Evolutionary conservation across 2,329 filamentous ascomycete genomes (phyloP).

Genomic region (Hymenotorrendiella dingleyae): DNA sequence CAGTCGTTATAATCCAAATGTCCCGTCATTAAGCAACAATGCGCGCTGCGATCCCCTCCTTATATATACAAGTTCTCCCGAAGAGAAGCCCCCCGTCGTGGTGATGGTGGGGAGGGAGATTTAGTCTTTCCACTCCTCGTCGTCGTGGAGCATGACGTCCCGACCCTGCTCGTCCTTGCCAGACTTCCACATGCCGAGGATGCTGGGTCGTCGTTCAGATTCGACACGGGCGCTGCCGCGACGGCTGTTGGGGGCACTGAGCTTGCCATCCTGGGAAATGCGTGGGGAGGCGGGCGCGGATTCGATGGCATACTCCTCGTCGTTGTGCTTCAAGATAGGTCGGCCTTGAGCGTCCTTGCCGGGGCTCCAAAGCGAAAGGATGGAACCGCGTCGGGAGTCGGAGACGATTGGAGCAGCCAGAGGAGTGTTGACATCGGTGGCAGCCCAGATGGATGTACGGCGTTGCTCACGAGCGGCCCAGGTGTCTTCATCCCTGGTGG

Average conservation of each 20-base stretch:
- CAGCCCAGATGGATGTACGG: constrained; percentile 4
- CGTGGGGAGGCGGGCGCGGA: background rate
- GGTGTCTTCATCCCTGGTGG: constrained; percentile 4
- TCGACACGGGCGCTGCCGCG: background rate
- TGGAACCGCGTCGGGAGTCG: constrained; percentile 3
- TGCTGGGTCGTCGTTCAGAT: constrained; percentile 6
- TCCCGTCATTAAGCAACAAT: background rate
- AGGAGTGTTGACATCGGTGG: constrained; percentile 4
- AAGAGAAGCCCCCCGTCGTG: background rate
- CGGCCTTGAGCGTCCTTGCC: constrained; percentile 5
- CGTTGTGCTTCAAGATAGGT: constrained; percentile 5
- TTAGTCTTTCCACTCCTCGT: constrained; percentile 8
- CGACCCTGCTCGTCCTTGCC: constrained; percentile 6
- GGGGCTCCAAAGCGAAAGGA: constrained; percentile 3
- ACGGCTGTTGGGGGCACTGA: background rate
- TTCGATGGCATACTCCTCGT: constrained; percentile 3
- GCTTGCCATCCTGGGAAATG: background rate
- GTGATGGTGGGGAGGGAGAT: too few relatives aligned
- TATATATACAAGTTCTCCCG: background rate
- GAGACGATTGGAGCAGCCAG: background rate
- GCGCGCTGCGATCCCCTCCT: background rate
- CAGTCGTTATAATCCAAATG: background rate
- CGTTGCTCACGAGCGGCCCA: constrained; percentile 6
- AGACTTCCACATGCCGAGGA: constrained; percentile 4
- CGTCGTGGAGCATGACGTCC: constrained; percentile 4